phyloP scores from a whole-genome alignment of 192 early-diverging fungal genomes.

The Entophlyctis luteolus region DNA sequence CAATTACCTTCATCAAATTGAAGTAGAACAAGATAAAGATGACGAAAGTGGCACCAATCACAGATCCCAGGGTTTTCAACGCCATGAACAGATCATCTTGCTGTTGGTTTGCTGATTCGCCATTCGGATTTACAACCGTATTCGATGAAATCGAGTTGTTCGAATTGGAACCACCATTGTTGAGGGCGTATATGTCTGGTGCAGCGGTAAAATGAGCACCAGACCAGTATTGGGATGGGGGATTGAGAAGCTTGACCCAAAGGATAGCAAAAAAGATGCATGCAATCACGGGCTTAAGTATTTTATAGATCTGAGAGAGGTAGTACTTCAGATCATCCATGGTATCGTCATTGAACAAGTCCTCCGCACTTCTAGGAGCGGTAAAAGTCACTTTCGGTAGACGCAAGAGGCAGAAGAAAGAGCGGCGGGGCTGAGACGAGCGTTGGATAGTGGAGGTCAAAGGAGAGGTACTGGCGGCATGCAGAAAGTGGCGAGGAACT shows the following conservation, averaged over 20 bases:
- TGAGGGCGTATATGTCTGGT: constrained; percentile 25
- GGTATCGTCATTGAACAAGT: constrained; percentile 5
- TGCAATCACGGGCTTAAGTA: constrained; percentile 74
- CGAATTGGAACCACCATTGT: constrained; percentile 10
- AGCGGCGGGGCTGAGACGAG: neutral
- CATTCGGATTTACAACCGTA: constrained; percentile 22
- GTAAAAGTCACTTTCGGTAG: neutral
- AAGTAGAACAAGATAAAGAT: constrained; percentile 73
- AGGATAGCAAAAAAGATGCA: constrained; percentile 76
- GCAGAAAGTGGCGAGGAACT: neutral
- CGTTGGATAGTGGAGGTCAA: neutral
- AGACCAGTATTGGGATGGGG: constrained; percentile 46
- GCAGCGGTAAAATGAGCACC: constrained; percentile 7
- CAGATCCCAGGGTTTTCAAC: constrained; percentile 69
- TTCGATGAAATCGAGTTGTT: neutral
- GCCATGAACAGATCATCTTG: constrained; percentile 50
- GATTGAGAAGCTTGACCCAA: constrained; percentile 74
- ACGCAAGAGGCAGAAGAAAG: neutral
- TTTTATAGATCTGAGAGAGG: constrained; percentile 71
- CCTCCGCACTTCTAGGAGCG: neutral
- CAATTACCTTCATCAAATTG: constrained; percentile 67
- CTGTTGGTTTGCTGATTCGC: constrained; percentile 10
- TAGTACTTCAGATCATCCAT: constrained; percentile 73
- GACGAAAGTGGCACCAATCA: constrained; percentile 73
- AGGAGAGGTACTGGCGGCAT: neutral